A percentile compares a stretch with the other conserved stretches of the same genome.
Conservation (phyloP, 2,329 filamentous ascomycete species). For the Talaromyces sp. region DNA sequence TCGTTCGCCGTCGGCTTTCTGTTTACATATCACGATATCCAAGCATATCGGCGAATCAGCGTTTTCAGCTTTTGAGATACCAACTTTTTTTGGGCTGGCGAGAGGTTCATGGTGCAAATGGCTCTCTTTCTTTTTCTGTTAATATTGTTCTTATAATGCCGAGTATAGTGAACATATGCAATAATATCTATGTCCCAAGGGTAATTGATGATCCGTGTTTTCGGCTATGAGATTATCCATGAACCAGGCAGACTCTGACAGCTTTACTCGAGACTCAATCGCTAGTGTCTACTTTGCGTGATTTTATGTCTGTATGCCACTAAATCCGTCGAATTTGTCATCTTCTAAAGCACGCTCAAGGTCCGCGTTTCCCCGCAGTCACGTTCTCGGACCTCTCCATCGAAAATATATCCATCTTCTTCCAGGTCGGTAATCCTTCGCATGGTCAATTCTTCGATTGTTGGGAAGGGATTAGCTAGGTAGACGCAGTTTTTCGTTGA, state of each 20-base stretch:
- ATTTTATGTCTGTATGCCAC: too few relatives aligned
- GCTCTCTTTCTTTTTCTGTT: background rate
- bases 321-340: too few relatives aligned
- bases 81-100: background rate
- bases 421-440: too few relatives aligned
- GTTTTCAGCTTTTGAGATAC: constrained; percentile 8
- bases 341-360: too few relatives aligned
- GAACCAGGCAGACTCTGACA: too few relatives aligned
- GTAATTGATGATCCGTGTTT: background rate
- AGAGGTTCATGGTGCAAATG: background rate
- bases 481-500: too few relatives aligned
- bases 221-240: background rate
- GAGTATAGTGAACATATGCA: background rate
- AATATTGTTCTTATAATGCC: background rate
- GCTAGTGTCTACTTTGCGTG: too few relatives aligned
- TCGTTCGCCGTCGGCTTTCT: background rate
- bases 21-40: background rate
- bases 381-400: too few relatives aligned
- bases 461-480: too few relatives aligned
- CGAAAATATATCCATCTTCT: background rate
- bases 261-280: too few relatives aligned
- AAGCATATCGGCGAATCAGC: background rate
- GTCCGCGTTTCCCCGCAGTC: too few relatives aligned
- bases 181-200: background rate
- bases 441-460: too few relatives aligned